Evolutionary conservation across 768 basidiomycete genomes (phyloP).

Genomic region (Rhizopogon vesiculosus): DNA sequence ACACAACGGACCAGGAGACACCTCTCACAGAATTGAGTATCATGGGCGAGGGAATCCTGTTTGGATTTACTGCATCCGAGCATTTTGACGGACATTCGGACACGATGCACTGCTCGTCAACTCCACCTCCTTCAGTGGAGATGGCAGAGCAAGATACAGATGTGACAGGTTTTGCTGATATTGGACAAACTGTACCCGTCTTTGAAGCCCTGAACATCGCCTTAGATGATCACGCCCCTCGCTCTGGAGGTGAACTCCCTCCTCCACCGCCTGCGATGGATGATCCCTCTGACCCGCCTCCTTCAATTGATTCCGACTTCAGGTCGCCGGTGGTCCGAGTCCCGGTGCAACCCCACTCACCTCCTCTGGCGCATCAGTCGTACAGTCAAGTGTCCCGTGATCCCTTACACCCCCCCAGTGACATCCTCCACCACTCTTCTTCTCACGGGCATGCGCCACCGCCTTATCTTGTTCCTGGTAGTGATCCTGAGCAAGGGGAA

Average conservation of each 20-base stretch:
- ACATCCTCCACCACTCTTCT: slow-evolving; percentile 30
- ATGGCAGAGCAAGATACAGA: slow-evolving; percentile 70
- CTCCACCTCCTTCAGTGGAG: slow-evolving; percentile 75
- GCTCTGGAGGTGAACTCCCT: slow-evolving; percentile 44
- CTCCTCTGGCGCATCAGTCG: slow-evolving; percentile 29
- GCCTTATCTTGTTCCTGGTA: slow-evolving; percentile 63
- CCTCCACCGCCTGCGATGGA: slow-evolving; percentile 83
- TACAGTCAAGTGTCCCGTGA: slow-evolving; percentile 24
- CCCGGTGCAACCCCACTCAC: slow-evolving; percentile 12
- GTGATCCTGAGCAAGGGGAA: slow-evolving; percentile 41
- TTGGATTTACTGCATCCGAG: slow-evolving; percentile 65
- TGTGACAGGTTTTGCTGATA: slow-evolving; percentile 59
- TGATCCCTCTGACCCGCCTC: slow-evolving; percentile 85
- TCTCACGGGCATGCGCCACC: slow-evolving; percentile 66
- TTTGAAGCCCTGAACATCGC: slow-evolving; percentile 57
- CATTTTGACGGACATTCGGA: slow-evolving; percentile 83
- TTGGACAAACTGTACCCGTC: slow-evolving; percentile 53
- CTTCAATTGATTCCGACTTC: slow-evolving; percentile 82
- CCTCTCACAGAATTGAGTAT: slow-evolving; percentile 34
- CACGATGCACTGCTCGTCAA: slow-evolving; percentile 55
- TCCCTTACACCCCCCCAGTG: slow-evolving; percentile 27
- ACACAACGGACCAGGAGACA: slow-evolving; percentile 26
- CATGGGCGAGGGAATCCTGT: slow-evolving; percentile 70
- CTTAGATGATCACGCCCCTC: slow-evolving; percentile 29
- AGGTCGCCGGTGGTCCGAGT: slow-evolving; percentile 29